phyloP scores from a whole-genome alignment of 768 basidiomycete genomes.

The Lactifluus subvellereus region DNA sequence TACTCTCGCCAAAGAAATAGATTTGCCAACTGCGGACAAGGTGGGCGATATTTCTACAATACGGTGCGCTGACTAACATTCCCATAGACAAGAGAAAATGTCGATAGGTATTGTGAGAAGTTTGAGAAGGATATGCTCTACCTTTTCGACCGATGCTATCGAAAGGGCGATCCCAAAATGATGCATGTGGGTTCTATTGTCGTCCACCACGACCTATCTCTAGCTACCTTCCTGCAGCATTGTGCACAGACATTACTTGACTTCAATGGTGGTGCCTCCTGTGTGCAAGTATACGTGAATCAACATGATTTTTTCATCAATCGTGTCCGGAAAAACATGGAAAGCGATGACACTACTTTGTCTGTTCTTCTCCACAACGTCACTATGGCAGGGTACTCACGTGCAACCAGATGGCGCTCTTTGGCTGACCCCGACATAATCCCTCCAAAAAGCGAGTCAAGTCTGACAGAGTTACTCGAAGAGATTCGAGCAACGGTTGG shows the following conservation, averaged over 20 bases:
- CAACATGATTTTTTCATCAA: constrained; percentile 99
- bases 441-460: constrained; percentile 74
- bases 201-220: not conserved
- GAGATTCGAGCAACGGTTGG: constrained; percentile 90
- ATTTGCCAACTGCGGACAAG: constrained; percentile 75
- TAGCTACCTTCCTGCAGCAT: constrained; percentile 49
- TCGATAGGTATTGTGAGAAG: constrained; percentile 96
- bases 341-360: constrained; percentile 52
- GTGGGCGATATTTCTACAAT: constrained; percentile 36
- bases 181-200: constrained; percentile 70
- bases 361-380: constrained; percentile 29
- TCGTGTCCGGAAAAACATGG: constrained; percentile 62
- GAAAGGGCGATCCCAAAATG: constrained; percentile 97
- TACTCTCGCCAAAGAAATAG: constrained; percentile 89
- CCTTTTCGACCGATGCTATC: constrained; percentile 92
- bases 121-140: constrained; percentile 99
- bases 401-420: constrained; percentile 60
- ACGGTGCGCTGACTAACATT: not conserved
- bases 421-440: constrained; percentile 74
- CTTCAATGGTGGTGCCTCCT: constrained; percentile 96
- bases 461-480: constrained; percentile 69
- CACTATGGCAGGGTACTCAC: not conserved
- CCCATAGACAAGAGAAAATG: constrained; percentile 77
- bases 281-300: constrained; percentile 98
- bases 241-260: constrained; percentile 95